Percentiles rank a stretch among this genome's conserved stretches.
Conservation (phyloP, 2,329 filamentous ascomycete species). For the Ramularia endophylla region DNA sequence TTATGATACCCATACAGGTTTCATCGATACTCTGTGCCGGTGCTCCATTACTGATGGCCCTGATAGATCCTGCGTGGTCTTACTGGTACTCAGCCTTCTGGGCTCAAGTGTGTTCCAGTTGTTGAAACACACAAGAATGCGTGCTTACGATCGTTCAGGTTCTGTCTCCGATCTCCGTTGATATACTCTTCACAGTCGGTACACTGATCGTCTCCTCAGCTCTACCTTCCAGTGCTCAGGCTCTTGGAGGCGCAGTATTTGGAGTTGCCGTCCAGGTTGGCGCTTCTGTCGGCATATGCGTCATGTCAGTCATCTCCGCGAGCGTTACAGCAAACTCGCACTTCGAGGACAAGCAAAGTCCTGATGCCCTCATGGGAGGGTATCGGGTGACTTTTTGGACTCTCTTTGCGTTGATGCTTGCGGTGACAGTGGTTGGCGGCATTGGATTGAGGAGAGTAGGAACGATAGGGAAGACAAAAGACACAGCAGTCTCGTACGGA, state of each 20-base stretch:
- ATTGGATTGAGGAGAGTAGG: no score
- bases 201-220: constrained; percentile 39
- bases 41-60: constrained; percentile 43
- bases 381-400: no score
- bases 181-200: constrained; percentile 37
- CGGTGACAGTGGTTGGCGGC: no score
- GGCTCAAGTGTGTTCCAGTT: no score
- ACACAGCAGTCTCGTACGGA: no score
- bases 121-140: no score
- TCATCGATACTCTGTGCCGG: constrained; percentile 6
- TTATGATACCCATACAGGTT: no score
- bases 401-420: no score
- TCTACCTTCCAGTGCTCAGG: constrained; percentile 38
- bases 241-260: constrained; percentile 41
- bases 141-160: constrained; percentile 11
- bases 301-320: constrained; percentile 30
- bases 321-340: constrained; percentile 13
- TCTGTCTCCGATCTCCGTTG: no score
- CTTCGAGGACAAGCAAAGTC: no score
- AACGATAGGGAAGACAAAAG: no score
- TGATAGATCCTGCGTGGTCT: constrained; percentile 41
- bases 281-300: constrained; percentile 35
- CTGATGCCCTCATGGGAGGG: no score
- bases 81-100: constrained; percentile 39
- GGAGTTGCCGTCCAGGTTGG: constrained; percentile 41